Conservation (phyloP, 768 basidiomycete genomes). For the Boletus subparvulus region DNA sequence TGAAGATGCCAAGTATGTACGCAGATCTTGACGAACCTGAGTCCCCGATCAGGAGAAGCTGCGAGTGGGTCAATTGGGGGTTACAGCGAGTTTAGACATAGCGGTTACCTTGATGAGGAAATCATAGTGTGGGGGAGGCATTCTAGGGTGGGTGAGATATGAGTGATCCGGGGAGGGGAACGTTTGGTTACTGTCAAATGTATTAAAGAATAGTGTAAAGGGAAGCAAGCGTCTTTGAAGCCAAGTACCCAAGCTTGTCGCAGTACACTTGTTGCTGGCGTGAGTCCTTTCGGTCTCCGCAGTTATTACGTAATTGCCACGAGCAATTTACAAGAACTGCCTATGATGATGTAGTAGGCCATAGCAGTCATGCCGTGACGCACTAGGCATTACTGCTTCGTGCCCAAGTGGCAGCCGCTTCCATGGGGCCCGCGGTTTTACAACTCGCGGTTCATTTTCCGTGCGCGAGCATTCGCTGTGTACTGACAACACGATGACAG, state of each 20-base stretch:
- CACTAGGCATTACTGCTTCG: no score
- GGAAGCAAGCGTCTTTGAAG: neutral
- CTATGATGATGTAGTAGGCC: no score
- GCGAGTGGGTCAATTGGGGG: constrained; percentile 5
- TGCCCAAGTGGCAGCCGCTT: no score
- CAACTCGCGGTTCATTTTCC: no score
- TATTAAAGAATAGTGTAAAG: neutral
- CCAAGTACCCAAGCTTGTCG: neutral
- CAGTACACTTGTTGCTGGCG: neutral
- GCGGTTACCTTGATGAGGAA: constrained; percentile 82
- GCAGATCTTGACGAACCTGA: constrained; percentile 56
- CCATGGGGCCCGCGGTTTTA: no score
- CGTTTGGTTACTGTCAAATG: neutral
- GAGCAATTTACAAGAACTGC: no score
- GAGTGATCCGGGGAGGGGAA: neutral
- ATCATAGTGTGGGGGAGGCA: constrained; percentile 96
- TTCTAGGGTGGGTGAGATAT: constrained; percentile 29
- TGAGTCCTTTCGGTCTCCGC: neutral
- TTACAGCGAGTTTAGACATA: constrained; percentile 6
- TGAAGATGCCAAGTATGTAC: neutral
- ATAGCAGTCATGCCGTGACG: no score
- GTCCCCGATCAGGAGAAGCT: constrained; percentile 95
- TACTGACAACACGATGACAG: no score
- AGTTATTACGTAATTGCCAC: neutral
- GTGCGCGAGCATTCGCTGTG: no score